These are phyloP conservation scores for Yarrowia hollandica DNA, from an alignment of 805 yeast species.

Conservation along the genomic window DNA sequence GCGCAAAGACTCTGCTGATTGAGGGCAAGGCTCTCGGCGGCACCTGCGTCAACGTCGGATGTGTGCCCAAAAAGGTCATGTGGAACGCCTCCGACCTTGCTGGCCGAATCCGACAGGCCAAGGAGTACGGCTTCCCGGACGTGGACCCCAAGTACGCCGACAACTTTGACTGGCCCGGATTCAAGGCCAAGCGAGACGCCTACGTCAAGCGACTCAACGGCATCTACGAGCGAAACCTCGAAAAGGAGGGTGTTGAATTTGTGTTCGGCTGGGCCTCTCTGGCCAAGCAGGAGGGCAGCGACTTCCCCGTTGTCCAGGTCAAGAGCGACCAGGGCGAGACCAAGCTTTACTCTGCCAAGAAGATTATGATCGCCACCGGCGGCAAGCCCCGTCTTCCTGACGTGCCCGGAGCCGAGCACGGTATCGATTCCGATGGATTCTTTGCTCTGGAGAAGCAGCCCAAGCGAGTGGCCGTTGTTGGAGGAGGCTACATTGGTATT, in stretches of 20 bases:
- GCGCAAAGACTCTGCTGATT: slow-evolving; percentile 80
- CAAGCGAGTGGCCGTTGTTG: slow-evolving; percentile 88
- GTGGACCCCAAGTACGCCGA: slow-evolving; percentile 55
- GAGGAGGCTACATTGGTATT: slow-evolving; percentile 97
- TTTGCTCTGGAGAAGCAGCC: slow-evolving; percentile 82
- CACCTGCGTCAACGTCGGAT: slow-evolving; percentile 98
- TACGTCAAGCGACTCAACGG: slow-evolving; percentile 86
- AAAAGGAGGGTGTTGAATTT: slow-evolving; percentile 85
- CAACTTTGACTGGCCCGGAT: slow-evolving; percentile 76
- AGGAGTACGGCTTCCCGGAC: slow-evolving; percentile 74
- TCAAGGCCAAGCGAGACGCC: slow-evolving; percentile 90
- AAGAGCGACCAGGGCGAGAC: slow-evolving; percentile 55
- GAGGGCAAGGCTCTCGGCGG: slow-evolving; percentile 90
- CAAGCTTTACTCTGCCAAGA: slow-evolving; percentile 71
- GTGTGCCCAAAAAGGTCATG: slow-evolving; percentile 98
- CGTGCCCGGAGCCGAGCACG: slow-evolving; percentile 79
- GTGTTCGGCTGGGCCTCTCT: slow-evolving; percentile 81
- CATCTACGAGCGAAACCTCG: slow-evolving; percentile 83
- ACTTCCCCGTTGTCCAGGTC: slow-evolving; percentile 59
- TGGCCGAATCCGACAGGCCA: slow-evolving; percentile 66
- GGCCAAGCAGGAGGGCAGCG: slow-evolving; percentile 48
- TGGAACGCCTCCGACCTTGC: slow-evolving; percentile 97
- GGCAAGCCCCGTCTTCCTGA: slow-evolving; percentile 77
- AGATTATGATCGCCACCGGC: slow-evolving; percentile 88
- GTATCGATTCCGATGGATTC: slow-evolving; percentile 88